These are phyloP conservation scores for Tolypocladium tundrense DNA, from an alignment of 2,329 filamentous ascomycete species.

Conservation along the genomic window DNA sequence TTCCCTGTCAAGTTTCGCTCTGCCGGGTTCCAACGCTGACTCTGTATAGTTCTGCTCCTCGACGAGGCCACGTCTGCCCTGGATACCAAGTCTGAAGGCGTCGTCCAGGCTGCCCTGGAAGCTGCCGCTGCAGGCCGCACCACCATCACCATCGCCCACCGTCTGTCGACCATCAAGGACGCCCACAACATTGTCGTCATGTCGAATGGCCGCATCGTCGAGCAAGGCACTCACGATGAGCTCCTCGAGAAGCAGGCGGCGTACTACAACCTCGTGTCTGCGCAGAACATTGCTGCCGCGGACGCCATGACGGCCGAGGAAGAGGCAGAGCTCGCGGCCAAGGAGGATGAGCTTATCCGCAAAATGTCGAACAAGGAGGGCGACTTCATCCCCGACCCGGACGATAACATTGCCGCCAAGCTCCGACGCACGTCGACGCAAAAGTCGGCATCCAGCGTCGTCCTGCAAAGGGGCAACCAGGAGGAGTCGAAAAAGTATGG, in stretches of 20 bases:
- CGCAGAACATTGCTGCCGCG: conserved; percentile 66
- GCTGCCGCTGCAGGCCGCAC: conserved; percentile 77
- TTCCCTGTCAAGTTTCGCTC: background rate
- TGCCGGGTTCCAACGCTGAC: background rate
- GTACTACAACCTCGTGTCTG: conserved; percentile 78
- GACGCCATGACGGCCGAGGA: conserved; percentile 44
- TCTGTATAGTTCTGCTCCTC: conserved; percentile 58
- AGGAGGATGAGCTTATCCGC: conserved; percentile 41
- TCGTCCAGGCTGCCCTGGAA: conserved; percentile 88
- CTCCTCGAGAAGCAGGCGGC: conserved; percentile 61
- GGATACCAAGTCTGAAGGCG: conserved; percentile 88
- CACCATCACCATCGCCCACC: conserved; percentile 92
- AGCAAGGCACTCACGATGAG: conserved; percentile 81
- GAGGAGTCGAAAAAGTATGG: conserved; percentile 51
- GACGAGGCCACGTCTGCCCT: conserved; percentile 92
- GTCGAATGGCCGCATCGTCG: conserved; percentile 72
- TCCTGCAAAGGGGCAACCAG: conserved; percentile 45
- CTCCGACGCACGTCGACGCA: conserved; percentile 44
- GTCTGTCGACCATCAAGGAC: conserved; percentile 85
- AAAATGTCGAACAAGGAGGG: conserved; percentile 31
- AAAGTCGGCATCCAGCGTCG: conserved; percentile 58
- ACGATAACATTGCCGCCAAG: conserved; percentile 50
- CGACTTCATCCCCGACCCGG: conserved; percentile 41
- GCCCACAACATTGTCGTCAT: conserved; percentile 97
- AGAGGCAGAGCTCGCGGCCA: conserved; percentile 35